phyloP scores from a whole-genome alignment of 176 grass and related monocot genomes.

The Cenchrus purpureus region DNA sequence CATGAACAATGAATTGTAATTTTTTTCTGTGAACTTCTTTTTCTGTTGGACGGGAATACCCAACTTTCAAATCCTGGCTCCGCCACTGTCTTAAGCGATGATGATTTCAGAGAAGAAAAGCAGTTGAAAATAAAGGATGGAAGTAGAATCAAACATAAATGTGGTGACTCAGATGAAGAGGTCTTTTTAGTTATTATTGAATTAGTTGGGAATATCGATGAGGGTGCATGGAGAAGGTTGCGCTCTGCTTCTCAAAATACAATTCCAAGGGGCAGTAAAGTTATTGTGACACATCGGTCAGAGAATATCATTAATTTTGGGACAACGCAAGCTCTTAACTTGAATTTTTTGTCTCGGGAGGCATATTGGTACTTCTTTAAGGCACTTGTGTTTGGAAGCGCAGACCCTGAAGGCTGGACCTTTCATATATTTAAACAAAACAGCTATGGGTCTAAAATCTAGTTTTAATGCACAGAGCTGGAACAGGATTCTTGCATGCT shows the following conservation, averaged over 20 bases:
- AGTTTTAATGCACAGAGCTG: background rate
- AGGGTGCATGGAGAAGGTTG: background rate
- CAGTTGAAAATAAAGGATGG: background rate
- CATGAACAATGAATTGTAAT: too few relatives aligned
- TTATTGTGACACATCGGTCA: slow-evolving; percentile 20
- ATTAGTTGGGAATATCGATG: background rate
- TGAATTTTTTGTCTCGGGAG: background rate
- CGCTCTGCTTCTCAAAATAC: background rate
- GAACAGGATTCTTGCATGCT: background rate
- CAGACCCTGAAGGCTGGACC: background rate
- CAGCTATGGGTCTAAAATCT: background rate
- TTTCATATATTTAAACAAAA: background rate
- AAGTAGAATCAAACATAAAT: slow-evolving; percentile 6
- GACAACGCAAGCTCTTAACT: background rate
- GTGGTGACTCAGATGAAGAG: background rate
- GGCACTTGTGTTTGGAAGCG: background rate
- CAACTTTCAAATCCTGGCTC: too few relatives aligned
- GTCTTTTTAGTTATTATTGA: slow-evolving; percentile 30
- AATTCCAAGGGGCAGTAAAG: background rate
- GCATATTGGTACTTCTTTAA: background rate
- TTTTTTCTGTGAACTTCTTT: too few relatives aligned
- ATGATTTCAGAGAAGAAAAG: background rate
- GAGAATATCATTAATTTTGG: background rate
- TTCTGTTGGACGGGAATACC: too few relatives aligned
- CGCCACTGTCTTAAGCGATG: background rate